phyloP scores from a whole-genome alignment of 495 filamentous ascomycete genomes.

The Aspergillus coremiiformis region DNA sequence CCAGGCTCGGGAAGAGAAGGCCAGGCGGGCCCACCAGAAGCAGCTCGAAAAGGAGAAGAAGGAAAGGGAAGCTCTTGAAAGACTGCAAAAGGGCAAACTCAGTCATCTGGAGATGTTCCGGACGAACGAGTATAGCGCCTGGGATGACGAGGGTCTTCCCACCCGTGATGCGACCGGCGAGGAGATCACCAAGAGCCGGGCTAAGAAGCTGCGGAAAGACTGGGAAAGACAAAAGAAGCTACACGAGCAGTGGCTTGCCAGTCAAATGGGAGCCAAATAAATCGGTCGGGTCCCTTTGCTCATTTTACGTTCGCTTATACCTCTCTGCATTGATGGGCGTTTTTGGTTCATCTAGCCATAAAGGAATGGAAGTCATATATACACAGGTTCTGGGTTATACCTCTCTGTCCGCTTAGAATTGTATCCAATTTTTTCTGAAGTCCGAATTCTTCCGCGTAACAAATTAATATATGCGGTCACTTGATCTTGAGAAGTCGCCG shows the following conservation, averaged over 20 bases:
- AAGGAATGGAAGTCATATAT: neutral
- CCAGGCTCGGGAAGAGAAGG: constrained; percentile 65
- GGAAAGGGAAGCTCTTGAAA: constrained; percentile 49
- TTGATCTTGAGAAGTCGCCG: neutral
- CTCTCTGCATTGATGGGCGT: neutral
- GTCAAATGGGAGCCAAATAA: constrained; percentile 13
- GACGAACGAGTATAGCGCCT: constrained; percentile 66
- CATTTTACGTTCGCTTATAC: neutral
- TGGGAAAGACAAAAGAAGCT: constrained; percentile 89
- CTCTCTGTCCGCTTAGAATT: neutral
- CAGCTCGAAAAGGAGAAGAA: constrained; percentile 50
- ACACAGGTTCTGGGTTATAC: neutral
- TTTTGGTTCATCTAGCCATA: neutral
- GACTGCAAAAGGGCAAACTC: constrained; percentile 65
- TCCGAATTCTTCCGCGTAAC: no score
- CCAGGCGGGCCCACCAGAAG: constrained; percentile 42
- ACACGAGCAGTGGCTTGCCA: constrained; percentile 59
- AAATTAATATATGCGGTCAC: neutral
- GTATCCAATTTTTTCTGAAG: no score
- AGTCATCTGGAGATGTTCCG: constrained; percentile 64
- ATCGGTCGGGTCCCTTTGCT: neutral
- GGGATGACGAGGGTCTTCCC: constrained; percentile 84
- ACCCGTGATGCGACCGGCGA: constrained; percentile 65
- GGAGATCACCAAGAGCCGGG: constrained; percentile 71
- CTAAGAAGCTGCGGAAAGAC: constrained; percentile 84